Evolutionary conservation across 2,329 filamentous ascomycete species (phyloP).

Genomic region (Phaeosphaeriaceae sp.): DNA sequence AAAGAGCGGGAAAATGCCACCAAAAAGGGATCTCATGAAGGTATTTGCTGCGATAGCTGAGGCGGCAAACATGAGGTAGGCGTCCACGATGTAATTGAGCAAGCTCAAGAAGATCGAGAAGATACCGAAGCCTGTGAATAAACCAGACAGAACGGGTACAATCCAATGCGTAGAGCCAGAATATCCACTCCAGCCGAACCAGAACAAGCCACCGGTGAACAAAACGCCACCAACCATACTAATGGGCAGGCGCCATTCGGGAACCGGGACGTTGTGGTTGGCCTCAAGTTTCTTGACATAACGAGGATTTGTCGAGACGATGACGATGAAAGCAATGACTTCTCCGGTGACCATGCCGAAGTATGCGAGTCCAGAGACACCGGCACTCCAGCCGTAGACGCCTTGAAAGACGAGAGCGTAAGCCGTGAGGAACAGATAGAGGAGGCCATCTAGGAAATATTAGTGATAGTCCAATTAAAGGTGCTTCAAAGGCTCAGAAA

Average conservation of each 20-base stretch:
- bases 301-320: constrained; percentile 68
- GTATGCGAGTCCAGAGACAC: constrained; percentile 78
- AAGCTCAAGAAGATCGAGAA: constrained; percentile 64
- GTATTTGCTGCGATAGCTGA: constrained; percentile 64
- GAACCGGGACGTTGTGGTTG: constrained; percentile 60
- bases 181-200: constrained; percentile 54
- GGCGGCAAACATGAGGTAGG: constrained; percentile 64
- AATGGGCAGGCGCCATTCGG: constrained; percentile 65
- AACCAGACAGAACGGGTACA: constrained; percentile 51
- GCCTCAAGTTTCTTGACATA: constrained; percentile 62
- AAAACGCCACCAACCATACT: constrained; percentile 60
- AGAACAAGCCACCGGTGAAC: constrained; percentile 48
- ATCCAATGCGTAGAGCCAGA: constrained; percentile 51
- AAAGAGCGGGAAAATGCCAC: constrained; percentile 62
- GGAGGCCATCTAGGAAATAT: constrained; percentile 67
- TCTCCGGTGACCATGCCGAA: constrained; percentile 84
- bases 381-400: constrained; percentile 73
- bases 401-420: constrained; percentile 80
- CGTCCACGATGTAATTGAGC: constrained; percentile 67
- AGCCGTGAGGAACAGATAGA: constrained; percentile 83
- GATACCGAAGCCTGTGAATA: constrained; percentile 65
- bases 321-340: constrained; percentile 69
- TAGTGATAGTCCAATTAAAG: not conserved
- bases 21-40: constrained; percentile 59
- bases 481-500: not conserved